Conservation (phyloP, 352 stramenopile genomes). For the Pythium plurisporium region DNA sequence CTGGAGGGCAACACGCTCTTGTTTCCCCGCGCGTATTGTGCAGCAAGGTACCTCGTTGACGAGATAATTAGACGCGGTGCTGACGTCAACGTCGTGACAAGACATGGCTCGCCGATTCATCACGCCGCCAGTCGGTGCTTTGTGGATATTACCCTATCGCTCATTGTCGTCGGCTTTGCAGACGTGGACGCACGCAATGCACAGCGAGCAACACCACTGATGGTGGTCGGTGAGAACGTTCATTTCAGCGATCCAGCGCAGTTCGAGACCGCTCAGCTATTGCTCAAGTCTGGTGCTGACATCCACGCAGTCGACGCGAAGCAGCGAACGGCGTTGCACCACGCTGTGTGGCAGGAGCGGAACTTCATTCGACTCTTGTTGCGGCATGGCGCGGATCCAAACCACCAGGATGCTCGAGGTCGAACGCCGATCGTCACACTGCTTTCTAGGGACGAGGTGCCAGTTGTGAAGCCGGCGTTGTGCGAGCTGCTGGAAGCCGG, state of each 20-base stretch:
- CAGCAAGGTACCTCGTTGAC: neutral
- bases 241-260: too few species aligned
- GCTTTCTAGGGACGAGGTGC: too few species aligned
- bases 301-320: neutral
- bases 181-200: neutral
- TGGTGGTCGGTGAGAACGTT: too few species aligned
- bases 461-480: too few species aligned
- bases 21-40: neutral
- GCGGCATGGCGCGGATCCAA: neutral
- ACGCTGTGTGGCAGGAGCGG: neutral
- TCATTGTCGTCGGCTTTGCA: neutral
- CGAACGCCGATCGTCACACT: neutral
- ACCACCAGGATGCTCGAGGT: neutral
- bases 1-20: neutral
- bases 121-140: neutral
- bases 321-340: neutral
- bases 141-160: neutral
- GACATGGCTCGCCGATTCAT: neutral
- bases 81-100: slow-evolving; percentile 5
- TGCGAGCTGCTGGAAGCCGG: neutral
- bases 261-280: too few species aligned
- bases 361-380: neutral
- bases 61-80: neutral
- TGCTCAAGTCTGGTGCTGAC: too few species aligned
- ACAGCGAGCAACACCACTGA: neutral